Percentiles rank a stretch among this genome's conserved stretches.
Conservation (phyloP, 345 rosid genomes). For the Noccaea caerulescens region DNA sequence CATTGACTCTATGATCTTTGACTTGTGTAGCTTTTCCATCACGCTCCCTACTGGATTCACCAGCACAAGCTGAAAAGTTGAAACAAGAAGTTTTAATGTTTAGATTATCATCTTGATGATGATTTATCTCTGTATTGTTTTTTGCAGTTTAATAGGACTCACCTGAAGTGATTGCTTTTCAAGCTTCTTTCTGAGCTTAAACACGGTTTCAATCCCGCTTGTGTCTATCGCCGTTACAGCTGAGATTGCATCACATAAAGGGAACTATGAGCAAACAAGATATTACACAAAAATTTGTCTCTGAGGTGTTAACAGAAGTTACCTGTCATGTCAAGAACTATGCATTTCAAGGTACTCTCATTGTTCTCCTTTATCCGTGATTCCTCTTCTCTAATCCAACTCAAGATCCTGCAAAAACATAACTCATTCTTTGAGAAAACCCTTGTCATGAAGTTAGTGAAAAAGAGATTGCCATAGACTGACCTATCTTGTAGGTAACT, state of each 20-base stretch:
- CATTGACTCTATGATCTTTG: neutral
- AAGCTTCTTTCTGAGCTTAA: neutral
- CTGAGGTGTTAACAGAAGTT: slow-evolving; percentile 3
- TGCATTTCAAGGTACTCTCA: slow-evolving; percentile 58
- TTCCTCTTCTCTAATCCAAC: slow-evolving; percentile 93
- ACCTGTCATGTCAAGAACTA: slow-evolving; percentile 92
- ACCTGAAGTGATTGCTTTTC: neutral
- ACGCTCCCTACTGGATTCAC: neutral
- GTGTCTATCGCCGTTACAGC: slow-evolving; percentile 95
- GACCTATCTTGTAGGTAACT: slow-evolving; percentile 95
- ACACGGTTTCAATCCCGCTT: slow-evolving; percentile 35
- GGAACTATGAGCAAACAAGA: slow-evolving; percentile 26
- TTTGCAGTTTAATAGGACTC: neutral
- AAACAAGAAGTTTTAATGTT: neutral
- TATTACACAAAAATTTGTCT: too few species aligned
- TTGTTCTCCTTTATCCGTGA: slow-evolving; percentile 59
- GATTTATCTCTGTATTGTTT: neutral
- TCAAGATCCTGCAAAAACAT: slow-evolving; percentile 60
- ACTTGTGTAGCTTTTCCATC: neutral
- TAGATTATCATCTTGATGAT: neutral
- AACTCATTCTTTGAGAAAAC: slow-evolving; percentile 3
- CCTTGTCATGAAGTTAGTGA: slow-evolving; percentile 7
- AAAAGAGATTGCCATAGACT: slow-evolving; percentile 15
- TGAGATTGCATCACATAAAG: slow-evolving; percentile 41
- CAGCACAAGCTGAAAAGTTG: neutral